Base-by-base conservation (phyloP, 129 eudicot genomes). In the Saposhnikovia divaricata region DNA sequence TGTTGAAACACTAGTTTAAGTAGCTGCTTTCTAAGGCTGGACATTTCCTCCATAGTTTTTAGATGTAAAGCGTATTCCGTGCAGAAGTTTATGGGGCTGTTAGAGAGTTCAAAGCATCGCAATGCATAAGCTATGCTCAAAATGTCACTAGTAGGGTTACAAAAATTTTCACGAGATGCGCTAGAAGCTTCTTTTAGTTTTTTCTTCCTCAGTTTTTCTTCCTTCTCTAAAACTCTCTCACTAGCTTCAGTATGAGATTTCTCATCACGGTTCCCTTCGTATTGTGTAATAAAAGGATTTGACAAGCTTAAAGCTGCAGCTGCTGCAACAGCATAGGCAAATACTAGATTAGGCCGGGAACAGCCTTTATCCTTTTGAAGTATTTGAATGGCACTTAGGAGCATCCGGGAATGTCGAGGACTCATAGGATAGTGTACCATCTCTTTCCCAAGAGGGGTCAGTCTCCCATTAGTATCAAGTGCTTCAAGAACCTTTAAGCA, bases 11-110 rank as follows among this genome's bases (percentile, higher is more conserved):
- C 91, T 48, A 95, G 75, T 38, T 88, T 90, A 74, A 95, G 87
- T 68, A 95, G 91, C 87, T 90, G 96, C 42, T 85, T 90, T 84
- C 99, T 92, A 85, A 95, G 80, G 86, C 92, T 92, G 2, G 96
- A 90, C 96, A 95, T 92, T 81, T 95, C 99, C 76, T 90, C 96
- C 99, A 95, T 92, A n/a, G 96, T 89, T 87, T 95, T 95, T 31
- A 75, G 80, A 78, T 89, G 91, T 63, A 96, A 82, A 1, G 89
- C 81, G 55, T 90, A 70, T 43, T 86, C 87, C 11, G 68, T 66
- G 77, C 99, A 96, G 78, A 96, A 96, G 14, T 89, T 85, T 14
- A 44, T 50, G 43, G 48, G 91, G 77, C 47, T 84, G 66, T 70
- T 80, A 8, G 99, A 89, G 50, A 79, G 81, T 77, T 96, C 97